Conservation (phyloP, 495 filamentous ascomycete genomes). For the Aspergillus mulundensis region DNA sequence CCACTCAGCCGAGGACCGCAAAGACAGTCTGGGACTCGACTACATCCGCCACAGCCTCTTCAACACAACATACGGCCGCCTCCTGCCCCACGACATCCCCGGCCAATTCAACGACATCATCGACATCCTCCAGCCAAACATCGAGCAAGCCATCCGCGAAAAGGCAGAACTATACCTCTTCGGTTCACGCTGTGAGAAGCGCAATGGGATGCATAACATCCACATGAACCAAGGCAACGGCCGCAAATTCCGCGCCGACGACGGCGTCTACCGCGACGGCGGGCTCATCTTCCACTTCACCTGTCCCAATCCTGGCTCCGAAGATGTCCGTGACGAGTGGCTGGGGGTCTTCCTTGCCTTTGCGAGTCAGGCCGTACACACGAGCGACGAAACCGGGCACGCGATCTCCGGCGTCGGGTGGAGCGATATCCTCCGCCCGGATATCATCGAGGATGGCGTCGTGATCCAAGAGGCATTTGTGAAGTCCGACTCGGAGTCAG, state of each 20-base stretch:
- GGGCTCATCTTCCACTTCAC: constrained; percentile 27
- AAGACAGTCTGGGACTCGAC: constrained; percentile 20
- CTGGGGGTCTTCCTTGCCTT: constrained; percentile 34
- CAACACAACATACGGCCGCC: constrained; percentile 17
- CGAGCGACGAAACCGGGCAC: constrained; percentile 22
- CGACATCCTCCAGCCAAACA: constrained; percentile 26
- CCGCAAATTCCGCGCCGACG: constrained; percentile 20
- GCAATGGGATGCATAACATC: constrained; percentile 30
- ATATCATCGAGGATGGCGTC: not conserved
- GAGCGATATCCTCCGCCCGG: constrained; percentile 6
- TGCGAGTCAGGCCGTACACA: constrained; percentile 26
- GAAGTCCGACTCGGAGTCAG: not conserved
- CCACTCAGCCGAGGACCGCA: not conserved
- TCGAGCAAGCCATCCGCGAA: constrained; percentile 22
- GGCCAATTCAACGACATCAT: constrained; percentile 29
- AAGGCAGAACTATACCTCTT: constrained; percentile 29
- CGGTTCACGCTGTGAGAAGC: constrained; percentile 10
- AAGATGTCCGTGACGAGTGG: constrained; percentile 18
- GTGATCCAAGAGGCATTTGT: not conserved
- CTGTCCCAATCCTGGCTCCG: not conserved
- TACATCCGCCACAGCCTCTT: constrained; percentile 29
- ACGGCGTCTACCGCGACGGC: constrained; percentile 34
- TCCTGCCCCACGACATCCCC: constrained; percentile 24
- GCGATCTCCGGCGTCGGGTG: constrained; percentile 17
- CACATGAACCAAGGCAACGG: constrained; percentile 41